Evolutionary conservation across 768 basidiomycete species (phyloP), one percentile per base, ranked within the genome.

Genomic region (Pleurotus salmoneostramineus): DNA sequence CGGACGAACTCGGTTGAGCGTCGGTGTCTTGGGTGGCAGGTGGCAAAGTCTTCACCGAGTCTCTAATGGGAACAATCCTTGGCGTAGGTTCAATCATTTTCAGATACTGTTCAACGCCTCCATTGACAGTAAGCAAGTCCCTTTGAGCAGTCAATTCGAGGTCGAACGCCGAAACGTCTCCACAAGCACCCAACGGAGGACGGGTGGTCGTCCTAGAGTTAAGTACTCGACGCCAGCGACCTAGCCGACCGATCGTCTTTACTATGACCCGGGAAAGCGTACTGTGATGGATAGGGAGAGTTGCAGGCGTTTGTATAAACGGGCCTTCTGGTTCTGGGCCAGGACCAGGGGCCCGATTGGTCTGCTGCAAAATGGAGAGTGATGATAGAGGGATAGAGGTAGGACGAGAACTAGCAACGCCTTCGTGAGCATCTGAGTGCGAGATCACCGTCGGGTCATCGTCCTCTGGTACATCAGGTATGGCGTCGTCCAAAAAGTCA

Each of bases 211-310:
- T 65, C 27, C 74, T 69, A 3, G 79, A 72, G 62, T 89, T 85
- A 52, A 94, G 69, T 32, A 90, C 91, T 5, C 93, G 84, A 65
- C 81, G 89, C 89, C 93, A 89, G 7, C 89, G 76, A 1, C 93
- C 93, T 14, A 95, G 72, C 4, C 89, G 81, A 4, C 93, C 91
- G 32, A 94, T 85, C 2, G 93, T 93, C 71, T 85, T 88, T 55
- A 90, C 86, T 48, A 95, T 82, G 8, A 82, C 89, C 1, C 91
- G 81, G 0, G 89, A 91, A 12, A 94, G 74, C 0, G 85, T 77
- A 63, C 78, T 84, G 55, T 88, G 84, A 31, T 83, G 82, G 40
- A 77, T 74, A 0, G 85, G 81, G 10, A 84, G 71, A 5, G 78
- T 65, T 1, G 76, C 70, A 5, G 80, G 68, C 7, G 76, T 75